These are phyloP conservation scores for Podospora comata DNA, from an alignment of 495 filamentous ascomycete species.

Conservation along the genomic window DNA sequence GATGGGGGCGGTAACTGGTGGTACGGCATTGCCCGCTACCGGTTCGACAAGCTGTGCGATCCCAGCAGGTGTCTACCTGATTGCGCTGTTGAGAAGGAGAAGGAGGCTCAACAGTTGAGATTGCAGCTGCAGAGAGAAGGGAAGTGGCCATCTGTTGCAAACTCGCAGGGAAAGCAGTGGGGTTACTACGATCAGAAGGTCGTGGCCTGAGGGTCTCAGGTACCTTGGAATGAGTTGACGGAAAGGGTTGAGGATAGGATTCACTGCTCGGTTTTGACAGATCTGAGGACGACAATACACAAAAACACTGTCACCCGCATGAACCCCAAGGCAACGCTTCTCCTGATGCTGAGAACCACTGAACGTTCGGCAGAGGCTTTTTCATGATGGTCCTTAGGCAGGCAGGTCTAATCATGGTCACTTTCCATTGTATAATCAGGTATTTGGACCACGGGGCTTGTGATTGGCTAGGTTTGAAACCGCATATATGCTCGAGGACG, in stretches of 20 bases:
- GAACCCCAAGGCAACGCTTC: slow-evolving; percentile 19
- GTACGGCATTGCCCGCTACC: not conserved
- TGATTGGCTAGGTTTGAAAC: not conserved
- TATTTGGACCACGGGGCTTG: not conserved
- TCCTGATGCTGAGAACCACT: slow-evolving; percentile 18
- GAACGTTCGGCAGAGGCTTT: slow-evolving; percentile 29
- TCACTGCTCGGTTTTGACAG: too few relatives aligned
- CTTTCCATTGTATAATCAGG: not conserved
- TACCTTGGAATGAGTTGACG: not conserved
- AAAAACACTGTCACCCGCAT: too few relatives aligned
- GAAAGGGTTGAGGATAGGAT: too few relatives aligned
- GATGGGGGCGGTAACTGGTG: not conserved
- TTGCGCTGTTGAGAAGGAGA: not conserved
- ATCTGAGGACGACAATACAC: too few relatives aligned
- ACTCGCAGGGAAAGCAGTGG: not conserved
- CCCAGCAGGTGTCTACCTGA: not conserved
- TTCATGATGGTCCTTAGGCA: not conserved
- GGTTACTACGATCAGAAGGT: too few relatives aligned
- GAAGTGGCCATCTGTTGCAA: not conserved
- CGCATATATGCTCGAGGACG: not conserved
- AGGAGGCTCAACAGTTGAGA: not conserved
- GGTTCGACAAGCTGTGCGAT: slow-evolving; percentile 3
- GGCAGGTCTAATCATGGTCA: not conserved
- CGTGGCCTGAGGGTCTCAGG: too few relatives aligned
- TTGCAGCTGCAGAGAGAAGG: not conserved